Base-by-base conservation (phyloP, 768 basidiomycete species). In the Antrodiella citrinella region DNA sequence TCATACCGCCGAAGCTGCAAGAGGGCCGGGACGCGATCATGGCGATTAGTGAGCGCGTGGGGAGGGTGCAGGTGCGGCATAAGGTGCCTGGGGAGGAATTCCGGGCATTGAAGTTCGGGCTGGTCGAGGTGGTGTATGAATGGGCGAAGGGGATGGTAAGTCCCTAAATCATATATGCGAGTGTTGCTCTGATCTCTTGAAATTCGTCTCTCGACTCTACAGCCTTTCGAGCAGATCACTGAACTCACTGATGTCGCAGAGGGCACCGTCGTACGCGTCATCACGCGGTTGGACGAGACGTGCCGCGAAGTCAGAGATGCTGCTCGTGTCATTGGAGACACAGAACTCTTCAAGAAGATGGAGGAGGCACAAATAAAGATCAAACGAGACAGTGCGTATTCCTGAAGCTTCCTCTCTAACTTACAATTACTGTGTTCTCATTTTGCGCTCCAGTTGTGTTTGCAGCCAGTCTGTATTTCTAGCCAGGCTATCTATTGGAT, bases 71-170 rank as follows among this genome's bases (percentile, higher is more conserved):
- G 62, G 82, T 90, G 56, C 66, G 67, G 13, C 78, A 89, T 65
- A 85, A 84, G 61, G 90, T 97, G 0, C 73, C 81, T 45, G 80
- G 77, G 23, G 88, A 87, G 58, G 89, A 82, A 51, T 90, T 87
- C 63, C 81, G 83, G 48, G 77, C 80, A 44, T 79, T 94, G 58
- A 97, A 96, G 65, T 86, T 87, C 54, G 96, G 96, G 4, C 71
- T 99, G 20, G 81, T 91, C 7, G 95, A 99, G 62, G 96, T 95
- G 1, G 96, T 97, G 4, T 97, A 98, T 62, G 96, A 98, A 66
- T 99, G 96, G 96, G 94, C 96, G 0, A 91, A 87, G 65, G 96
- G 96, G 48, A 97, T 95, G 94, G 95, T 95, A 58, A 58, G 81
- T n/a, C n/a, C n/a, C n/a, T n/a, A n/a, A n/a, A n/a, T n/a, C n/a